Evolutionary conservation across 2,329 filamentous ascomycete genomes (phyloP), one percentile per base, ranked within the genome.

Genomic region (Sarocladiaceae sp.): DNA sequence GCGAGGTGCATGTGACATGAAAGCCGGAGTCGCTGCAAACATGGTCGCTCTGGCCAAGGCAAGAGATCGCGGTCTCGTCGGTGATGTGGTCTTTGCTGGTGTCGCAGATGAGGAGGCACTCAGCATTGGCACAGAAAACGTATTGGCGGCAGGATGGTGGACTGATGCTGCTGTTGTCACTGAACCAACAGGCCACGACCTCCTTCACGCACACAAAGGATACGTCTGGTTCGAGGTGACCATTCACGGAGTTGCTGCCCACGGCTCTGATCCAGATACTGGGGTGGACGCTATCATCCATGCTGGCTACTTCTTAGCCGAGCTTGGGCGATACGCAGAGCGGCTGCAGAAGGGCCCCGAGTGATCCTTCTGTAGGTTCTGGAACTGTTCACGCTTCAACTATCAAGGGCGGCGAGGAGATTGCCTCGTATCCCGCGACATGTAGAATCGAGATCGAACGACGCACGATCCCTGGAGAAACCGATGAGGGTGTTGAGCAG

Each of bases 21-120:
- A 80, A 56, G 62, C 70, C 3, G 76, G 77, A 0, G 49, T 80
- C 1, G 77, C 78, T 4, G 73, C 75, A 2, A 67, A 64, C 3
- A 66, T 81, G 56, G 61, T 70, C 0, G 65, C 74, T 0, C 56
- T 78, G 2, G 63, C 70, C 8, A 63, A 65, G 3, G 64, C 66
- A 3, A 74, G 72, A 44, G 60, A 58, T 1, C 67, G 71, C 20
- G 57, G 60, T 0, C 66, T 75, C 10, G 59, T 64, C 0, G 78
- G 79, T 3, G 73, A 81, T 46, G 68, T 81, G 8, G 74, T 82
- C 8, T 64, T 82, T 5, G 68, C 77, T 1, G 77, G 72, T 1
- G 78, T 82, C 3, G 73, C 78, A 0, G 78, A 82, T 39, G 78
- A 82, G 51, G 79, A 82, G 55, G 69, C 69, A 37, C 60, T 64